A percentile compares a stretch with the other conserved stretches of the same genome.
phyloP scores from a whole-genome alignment of 305 asterid species.

The Fraxinus platypoda region DNA sequence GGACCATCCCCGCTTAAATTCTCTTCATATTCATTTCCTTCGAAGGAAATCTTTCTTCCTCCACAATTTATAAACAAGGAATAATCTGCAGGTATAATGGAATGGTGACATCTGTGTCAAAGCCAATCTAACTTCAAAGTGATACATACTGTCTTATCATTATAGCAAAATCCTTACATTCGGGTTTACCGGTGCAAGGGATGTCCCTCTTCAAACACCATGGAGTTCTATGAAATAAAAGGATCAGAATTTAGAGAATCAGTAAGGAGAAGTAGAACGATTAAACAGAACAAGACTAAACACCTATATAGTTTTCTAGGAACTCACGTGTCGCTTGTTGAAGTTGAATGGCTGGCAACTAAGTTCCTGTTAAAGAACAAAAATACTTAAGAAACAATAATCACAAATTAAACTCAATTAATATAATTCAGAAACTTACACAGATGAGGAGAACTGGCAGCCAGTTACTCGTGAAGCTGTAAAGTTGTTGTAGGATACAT shows the following conservation, averaged over 20 bases:
- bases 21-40: slow-evolving; percentile 58
- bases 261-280: neutral
- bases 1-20: slow-evolving; percentile 45
- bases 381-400: slow-evolving; percentile 16
- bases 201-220: slow-evolving; percentile 77
- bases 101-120: neutral
- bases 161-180: slow-evolving; percentile 35
- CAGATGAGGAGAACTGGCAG: slow-evolving; percentile 42
- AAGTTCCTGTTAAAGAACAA: slow-evolving; percentile 57
- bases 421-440: slow-evolving; percentile 43
- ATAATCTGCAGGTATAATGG: slow-evolving; percentile 42
- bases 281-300: neutral
- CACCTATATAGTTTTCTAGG: slow-evolving; percentile 1
- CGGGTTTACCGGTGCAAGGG: slow-evolving; percentile 49
- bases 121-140: neutral
- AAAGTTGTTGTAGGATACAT: slow-evolving; percentile 81
- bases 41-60: slow-evolving; percentile 41
- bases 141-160: neutral
- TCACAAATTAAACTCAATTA: slow-evolving; percentile 1
- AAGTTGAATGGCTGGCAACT: slow-evolving; percentile 62
- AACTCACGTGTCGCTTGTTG: slow-evolving; percentile 58
- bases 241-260: slow-evolving; percentile 14
- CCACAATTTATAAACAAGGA: slow-evolving; percentile 80
- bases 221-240: slow-evolving; percentile 27
- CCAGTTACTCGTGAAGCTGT: slow-evolving; percentile 29